These are phyloP conservation scores for Dovyalis caffra DNA, from an alignment of 345 rosid genomes.

Conservation along the genomic window DNA sequence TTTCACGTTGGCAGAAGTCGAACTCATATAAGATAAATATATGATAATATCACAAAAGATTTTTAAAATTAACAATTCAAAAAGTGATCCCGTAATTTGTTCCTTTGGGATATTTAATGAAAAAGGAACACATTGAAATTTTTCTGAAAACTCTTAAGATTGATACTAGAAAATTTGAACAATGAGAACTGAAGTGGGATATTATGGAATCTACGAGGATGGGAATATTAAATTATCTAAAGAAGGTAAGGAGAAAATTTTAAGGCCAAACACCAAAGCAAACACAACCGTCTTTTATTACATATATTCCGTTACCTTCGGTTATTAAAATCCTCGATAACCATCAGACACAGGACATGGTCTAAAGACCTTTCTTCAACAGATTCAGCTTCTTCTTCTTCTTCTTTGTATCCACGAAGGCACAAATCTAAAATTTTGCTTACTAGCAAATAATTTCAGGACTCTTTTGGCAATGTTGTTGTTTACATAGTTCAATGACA, in stretches of 20 bases:
- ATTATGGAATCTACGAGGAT: not conserved
- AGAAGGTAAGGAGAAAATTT: not conserved
- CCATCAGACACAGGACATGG: not conserved
- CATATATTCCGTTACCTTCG: not conserved
- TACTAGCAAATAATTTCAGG: not conserved
- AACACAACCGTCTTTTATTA: not conserved
- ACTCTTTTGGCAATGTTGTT: not conserved
- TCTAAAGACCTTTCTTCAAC: not conserved
- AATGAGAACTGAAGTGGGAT: not conserved
- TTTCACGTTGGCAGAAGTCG: too few relatives aligned
- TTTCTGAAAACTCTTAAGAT: not conserved
- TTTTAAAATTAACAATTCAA: too few relatives aligned
- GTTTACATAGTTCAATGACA: not conserved
- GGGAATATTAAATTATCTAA: not conserved
- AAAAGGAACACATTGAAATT: not conserved
- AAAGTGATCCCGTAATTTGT: too few relatives aligned
- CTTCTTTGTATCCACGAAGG: not conserved
- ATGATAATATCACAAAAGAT: too few relatives aligned
- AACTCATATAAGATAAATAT: too few relatives aligned
- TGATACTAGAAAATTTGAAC: not conserved
- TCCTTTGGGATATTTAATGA: not conserved
- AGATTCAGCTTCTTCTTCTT: slow-evolving; percentile 6
- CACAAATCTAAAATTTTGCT: not conserved
- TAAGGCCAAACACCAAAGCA: not conserved
- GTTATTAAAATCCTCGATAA: slow-evolving; percentile 5